Base-by-base conservation (phyloP, 1,139 yeast species). In the Debaryomyces subglobosus region DNA sequence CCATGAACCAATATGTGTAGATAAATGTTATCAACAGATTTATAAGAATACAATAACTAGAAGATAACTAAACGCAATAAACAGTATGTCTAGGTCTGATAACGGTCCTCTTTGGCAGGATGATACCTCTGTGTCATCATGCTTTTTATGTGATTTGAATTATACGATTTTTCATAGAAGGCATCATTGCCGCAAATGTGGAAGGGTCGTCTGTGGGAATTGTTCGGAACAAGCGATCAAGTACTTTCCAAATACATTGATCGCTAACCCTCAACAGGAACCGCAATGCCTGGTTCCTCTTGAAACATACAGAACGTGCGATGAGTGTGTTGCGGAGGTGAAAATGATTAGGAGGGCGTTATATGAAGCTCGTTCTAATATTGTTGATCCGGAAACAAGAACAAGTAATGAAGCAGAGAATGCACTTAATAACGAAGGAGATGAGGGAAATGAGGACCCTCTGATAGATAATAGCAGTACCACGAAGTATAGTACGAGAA, bases 131-230 rank as follows among this genome's bases (percentile, higher is more conserved):
- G 87, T 74, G 2, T 44, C 59, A 0, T 63, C 65, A n/a, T 94
- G 99, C 62, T 75, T 77, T 32, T 65, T 84, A 10, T 94, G 99
- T 64, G 65, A 70, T 30, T 54, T 65, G 1, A 56, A 59, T 35
- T 94, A 86, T 68, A 75, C 86, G 1, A 71, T 92, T 53, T 81
- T 89, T 63, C 81, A 77, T 61, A 78, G 99, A 49, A 80, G 95
- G 53, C 99, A 95, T 67, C 99, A 94, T 67, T 94, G 99, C 65
- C 75, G 96, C 62, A 81, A 85, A 63, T 88, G 97, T 74, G 94
- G 97, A 36, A 67, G 82, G 47, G 85, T 89, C 4, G 87, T 85
- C 24, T 87, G 97, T 69, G 84, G 83, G 39, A 58, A 70, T 48
- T 85, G 96, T 63, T 82, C 96, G 21, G 62, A 71, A 12, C 74